Base-by-base conservation (phyloP, 2,329 filamentous ascomycete genomes). In the Colletotrichum sidae region DNA sequence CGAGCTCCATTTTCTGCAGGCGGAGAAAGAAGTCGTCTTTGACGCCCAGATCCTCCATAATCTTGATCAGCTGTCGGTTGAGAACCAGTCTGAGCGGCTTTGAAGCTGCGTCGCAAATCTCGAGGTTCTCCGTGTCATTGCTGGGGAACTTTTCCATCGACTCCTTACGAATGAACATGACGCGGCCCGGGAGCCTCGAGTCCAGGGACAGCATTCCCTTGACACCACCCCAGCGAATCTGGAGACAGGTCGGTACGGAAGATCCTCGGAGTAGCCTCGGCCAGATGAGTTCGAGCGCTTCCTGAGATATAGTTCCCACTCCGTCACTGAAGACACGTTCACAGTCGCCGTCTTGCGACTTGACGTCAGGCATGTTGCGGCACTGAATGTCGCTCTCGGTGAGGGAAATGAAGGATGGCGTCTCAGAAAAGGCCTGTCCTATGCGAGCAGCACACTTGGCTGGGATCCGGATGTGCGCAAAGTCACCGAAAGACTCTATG, bases 21-120 rank as follows among this genome's bases (percentile, higher is more conserved):
- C 81, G 71, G 10, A 90, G 72, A 69, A 97, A 95, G 74, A 86
- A 90, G 0, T 76, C 60, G 1, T 79, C 72, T 0, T 81, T 73
- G 0, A 91, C 88, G 0, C 85, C 84, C 75, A 95, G 88, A 69
- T 96, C 93, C 72, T 97, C 93, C 1, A 97, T 76, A 6, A 96
- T 93, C 74, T 96, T 96, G 78, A 96, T 93, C 67, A 94, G 82
- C 69, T 92, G 92, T 1, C 91, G 88, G 71, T 96, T 96, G 1
- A 96, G 83, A 15, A 89, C 86, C 69, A 94, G 82, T 0, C 86
- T 86, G 7, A 95, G 83, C 0, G 92, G 89, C 55, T 84, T 87
- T 42, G 87, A 88, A 0, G 88, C 89, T 46, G 87, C 84, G 51
- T 90, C 91, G 71, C 91, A 94, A 49, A 94, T 92, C 65, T 91